Base-by-base conservation (phyloP, 2,329 filamentous ascomycete species). In the Penicillium janthinellum region DNA sequence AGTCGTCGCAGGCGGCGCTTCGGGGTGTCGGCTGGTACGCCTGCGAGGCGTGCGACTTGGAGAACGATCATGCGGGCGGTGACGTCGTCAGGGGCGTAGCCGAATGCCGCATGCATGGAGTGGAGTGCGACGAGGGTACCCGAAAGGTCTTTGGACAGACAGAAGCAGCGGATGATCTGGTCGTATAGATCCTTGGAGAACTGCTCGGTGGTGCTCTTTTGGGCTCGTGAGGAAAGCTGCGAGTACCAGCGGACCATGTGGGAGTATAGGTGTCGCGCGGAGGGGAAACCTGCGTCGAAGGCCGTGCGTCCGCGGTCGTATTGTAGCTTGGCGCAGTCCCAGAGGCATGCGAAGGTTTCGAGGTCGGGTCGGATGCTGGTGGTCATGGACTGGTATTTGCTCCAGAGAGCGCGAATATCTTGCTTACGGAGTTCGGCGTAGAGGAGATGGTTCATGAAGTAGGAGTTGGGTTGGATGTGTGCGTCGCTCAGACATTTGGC, bases 391-490 rank as follows among this genome's bases (percentile, higher is more conserved):
- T 77, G 72, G 72, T 87, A 91, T 34, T 87, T 80, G 2, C 76
- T 70, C 67, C 84, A 81, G 0, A 89, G 85, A 53, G 83, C 78
- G 25, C 77, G 73, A 47, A 82, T 79, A 54, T 85, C 79, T 53
- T 85, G 84, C 59, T 84, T 83, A 61, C 87, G 84, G 49, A 89
- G 81, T 62, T 88, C 84, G 6, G 87, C 86, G 60, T 87, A 86
- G 28, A 95, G 83, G 22, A 93, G 78, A 70, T 92, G 89, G 74
- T 94, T 95, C 82, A 93, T 86, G 77, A 93, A 89, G 73, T 88
- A 90, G 8, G 87, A 85, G 69, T 91, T 88, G 1, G 88, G 84
- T 56, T 79, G 81, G 61, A 94, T 86, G 63, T 88, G 83, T 14
- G 88, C 85, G 47, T 84, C 78, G 14, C 81, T 78, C 63, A 91